Conservation (phyloP, 164 flowering plant genomes). For the Santalum album region DNA sequence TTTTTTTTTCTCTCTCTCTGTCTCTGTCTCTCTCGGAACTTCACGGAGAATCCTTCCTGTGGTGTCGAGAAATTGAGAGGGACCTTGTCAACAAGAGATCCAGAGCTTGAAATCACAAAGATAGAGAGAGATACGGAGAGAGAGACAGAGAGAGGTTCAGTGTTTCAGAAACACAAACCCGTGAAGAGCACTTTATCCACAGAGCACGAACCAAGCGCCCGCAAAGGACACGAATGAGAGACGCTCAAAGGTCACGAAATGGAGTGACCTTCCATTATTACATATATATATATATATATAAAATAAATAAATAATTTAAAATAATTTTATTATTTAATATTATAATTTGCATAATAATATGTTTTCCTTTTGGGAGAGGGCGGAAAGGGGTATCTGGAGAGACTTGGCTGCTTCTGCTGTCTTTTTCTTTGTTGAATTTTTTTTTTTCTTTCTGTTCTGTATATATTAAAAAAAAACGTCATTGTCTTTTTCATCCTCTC, state of each 20-base stretch:
- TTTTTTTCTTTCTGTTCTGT: no score
- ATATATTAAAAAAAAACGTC: no score
- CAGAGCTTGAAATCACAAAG: not conserved
- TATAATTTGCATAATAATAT: not conserved
- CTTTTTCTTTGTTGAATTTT: no score
- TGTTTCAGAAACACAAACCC: not conserved
- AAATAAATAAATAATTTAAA: no score
- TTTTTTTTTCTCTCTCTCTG: no score
- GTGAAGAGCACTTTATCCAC: not conserved
- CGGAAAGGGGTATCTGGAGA: slow-evolving; percentile 9
- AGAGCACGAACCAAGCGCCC: not conserved
- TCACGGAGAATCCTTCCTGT: not conserved
- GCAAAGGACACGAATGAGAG: not conserved
- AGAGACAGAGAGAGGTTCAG: not conserved
- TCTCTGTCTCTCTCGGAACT: no score
- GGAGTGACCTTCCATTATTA: not conserved
- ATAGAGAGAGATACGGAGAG: not conserved
- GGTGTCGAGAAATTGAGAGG: not conserved
- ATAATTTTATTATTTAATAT: no score
- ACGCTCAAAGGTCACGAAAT: slow-evolving; percentile 15
- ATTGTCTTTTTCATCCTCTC: no score
- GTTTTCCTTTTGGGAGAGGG: slow-evolving; percentile 6
- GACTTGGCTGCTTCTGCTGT: slow-evolving; percentile 20
- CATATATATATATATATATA: not conserved
- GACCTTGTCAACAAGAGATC: not conserved